Conservation (phyloP, 345 rosid species). For the Citrus unshiu region DNA sequence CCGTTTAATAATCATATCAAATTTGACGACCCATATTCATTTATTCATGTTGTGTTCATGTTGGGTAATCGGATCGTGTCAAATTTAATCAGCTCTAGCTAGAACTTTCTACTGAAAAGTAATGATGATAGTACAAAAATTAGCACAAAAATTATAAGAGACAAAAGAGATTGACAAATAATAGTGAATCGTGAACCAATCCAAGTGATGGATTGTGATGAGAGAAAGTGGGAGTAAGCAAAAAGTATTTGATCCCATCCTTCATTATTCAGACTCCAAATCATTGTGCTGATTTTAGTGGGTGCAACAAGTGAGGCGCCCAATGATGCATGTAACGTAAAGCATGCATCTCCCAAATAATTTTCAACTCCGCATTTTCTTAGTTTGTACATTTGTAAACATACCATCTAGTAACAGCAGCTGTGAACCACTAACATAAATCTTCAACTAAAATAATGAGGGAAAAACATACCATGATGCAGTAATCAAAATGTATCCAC, state of each 20-base stretch:
- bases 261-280: not conserved
- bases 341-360: not conserved
- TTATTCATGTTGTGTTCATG: no score
- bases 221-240: not conserved
- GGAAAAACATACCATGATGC: not conserved
- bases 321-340: not conserved
- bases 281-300: not conserved
- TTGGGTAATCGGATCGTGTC: no score
- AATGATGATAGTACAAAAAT: no score
- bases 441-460: not conserved
- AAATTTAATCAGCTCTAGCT: no score
- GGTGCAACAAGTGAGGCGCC: not conserved
- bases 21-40: no score
- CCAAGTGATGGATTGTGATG: not conserved
- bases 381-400: not conserved
- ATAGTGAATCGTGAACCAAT: not conserved
- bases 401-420: not conserved
- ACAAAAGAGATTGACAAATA: not conserved
- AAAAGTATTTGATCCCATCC: not conserved
- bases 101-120: no score
- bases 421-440: not conserved
- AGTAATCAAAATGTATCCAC: not conserved
- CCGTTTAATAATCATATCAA: no score
- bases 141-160: no score
- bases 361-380: not conserved